Percentiles rank a stretch among this genome's conserved stretches.
phyloP scores from a whole-genome alignment of 768 basidiomycete genomes.

The button mushroom (Agaricus bisporus) region DNA sequence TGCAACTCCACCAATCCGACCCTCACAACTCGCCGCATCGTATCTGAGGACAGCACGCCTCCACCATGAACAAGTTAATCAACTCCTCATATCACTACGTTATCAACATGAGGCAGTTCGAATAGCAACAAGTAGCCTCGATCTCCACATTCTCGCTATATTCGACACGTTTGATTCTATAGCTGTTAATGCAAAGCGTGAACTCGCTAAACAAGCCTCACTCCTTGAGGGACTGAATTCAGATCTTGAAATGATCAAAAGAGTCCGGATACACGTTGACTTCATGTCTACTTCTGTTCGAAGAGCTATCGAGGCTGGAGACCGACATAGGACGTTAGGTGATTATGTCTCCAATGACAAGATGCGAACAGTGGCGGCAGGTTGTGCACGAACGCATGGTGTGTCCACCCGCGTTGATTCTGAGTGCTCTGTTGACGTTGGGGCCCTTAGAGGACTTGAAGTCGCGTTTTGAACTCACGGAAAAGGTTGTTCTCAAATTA shows the following conservation, averaged over 20 bases:
- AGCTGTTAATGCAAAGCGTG: conserved; percentile 45
- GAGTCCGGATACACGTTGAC: conserved; percentile 65
- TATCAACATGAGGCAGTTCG: conserved; percentile 65
- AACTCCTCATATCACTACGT: conserved; percentile 45
- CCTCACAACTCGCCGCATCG: conserved; percentile 59
- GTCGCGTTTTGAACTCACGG: conserved; percentile 46
- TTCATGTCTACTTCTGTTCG: conserved; percentile 65
- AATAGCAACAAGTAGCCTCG: conserved; percentile 68
- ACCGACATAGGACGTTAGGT: conserved; percentile 61
- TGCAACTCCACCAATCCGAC: conserved; percentile 68
- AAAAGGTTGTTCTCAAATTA: conserved; percentile 45
- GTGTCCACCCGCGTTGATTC: conserved; percentile 16
- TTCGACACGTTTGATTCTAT: conserved; percentile 66
- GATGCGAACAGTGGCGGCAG: conserved; percentile 77
- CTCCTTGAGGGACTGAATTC: conserved; percentile 61
- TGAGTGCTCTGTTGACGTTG: neutral
- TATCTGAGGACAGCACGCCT: conserved; percentile 58
- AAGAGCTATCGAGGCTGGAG: conserved; percentile 67
- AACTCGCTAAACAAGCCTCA: conserved; percentile 59
- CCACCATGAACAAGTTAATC: conserved; percentile 58
- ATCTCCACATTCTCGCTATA: conserved; percentile 66
- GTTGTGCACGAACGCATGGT: conserved; percentile 68
- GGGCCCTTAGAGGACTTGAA: conserved; percentile 48
- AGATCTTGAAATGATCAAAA: conserved; percentile 65
- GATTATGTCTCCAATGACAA: conserved; percentile 76